Conservation (phyloP, 2,329 filamentous ascomycete genomes). For the Rutstroemia sp. region DNA sequence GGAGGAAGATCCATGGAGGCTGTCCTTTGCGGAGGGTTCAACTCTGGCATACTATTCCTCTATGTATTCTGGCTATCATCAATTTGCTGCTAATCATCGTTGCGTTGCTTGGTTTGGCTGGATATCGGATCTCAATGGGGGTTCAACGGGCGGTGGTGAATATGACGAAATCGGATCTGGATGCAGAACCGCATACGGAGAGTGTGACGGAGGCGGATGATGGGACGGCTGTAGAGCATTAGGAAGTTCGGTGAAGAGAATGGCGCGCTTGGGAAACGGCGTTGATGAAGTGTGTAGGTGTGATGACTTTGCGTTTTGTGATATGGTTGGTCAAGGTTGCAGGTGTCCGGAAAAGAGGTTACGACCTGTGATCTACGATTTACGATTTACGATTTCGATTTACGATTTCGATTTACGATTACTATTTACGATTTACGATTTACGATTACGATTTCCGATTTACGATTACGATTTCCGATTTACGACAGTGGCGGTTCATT, state of each 20-base stretch:
- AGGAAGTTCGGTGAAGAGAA: not conserved
- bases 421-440: not conserved
- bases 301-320: not conserved
- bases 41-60: constrained; percentile 25
- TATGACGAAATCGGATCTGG: constrained; percentile 13
- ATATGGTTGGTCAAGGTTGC: not conserved
- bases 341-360: not conserved
- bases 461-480: not conserved
- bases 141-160: constrained; percentile 12
- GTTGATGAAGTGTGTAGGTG: not conserved
- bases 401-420: not conserved
- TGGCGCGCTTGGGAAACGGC: not conserved
- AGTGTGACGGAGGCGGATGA: constrained; percentile 9
- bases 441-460: not conserved
- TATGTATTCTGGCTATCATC: constrained; percentile 23
- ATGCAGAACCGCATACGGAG: constrained; percentile 11
- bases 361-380: not conserved
- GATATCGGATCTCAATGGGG: constrained; percentile 19
- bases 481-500: not conserved
- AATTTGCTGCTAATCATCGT: constrained; percentile 24
- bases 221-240: not conserved
- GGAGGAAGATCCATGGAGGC: constrained; percentile 5
- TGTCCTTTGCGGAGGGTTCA: constrained; percentile 24
- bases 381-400: not conserved
- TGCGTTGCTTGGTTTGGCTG: constrained; percentile 22